Base-by-base conservation (phyloP, 1,139 yeast genomes). In the Yamadazyma friedrichii region DNA sequence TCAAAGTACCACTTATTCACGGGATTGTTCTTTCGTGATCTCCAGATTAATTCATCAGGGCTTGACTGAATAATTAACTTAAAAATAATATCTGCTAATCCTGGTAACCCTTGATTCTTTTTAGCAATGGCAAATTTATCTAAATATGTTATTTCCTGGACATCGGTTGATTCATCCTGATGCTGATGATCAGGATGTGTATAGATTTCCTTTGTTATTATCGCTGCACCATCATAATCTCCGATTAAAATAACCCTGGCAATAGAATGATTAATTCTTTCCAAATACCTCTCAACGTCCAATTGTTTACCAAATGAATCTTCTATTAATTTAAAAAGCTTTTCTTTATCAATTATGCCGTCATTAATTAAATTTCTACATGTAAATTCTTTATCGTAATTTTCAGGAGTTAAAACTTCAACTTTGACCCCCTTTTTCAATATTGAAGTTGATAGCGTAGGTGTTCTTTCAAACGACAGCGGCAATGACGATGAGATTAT, bases 1-100 rank as follows among this genome's bases (percentile, higher is more conserved):
- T 93, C 98, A 61, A 91, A 93, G 59, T 93, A 93, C 98, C 98
- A 93, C 54, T 89, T 89, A 65, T 93, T 93, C 4, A 93, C 97
- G 0, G 97, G 96, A 57, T 93, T 93, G 42, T 66, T 76, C 46
- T 77, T 77, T 40, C 96, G 68, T 2, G 97, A 89, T 53, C 98
- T 75, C 98, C 98, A 93, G 1, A 93, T 65, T 15, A 93, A 61
- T 55, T 88, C 96, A 11, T 74, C 62, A 0, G 88, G 88, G 55
- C 84, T 91, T 35, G 82, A 65, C 40, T 78, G 80, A 9, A 80
- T 65, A 67, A 93, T 80, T 11, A 86, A 74, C 56, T 91, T 93
- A 70, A 93, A 91, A 10, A 93, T 83, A 25, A 93, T 79, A 58
- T 93, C 98, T 0, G 98, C 97, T 12, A 93, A 81, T 1, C 97